Evolutionary conservation across 2,329 filamentous ascomycete genomes (phyloP).

Genomic region (Penicillium expansum): DNA sequence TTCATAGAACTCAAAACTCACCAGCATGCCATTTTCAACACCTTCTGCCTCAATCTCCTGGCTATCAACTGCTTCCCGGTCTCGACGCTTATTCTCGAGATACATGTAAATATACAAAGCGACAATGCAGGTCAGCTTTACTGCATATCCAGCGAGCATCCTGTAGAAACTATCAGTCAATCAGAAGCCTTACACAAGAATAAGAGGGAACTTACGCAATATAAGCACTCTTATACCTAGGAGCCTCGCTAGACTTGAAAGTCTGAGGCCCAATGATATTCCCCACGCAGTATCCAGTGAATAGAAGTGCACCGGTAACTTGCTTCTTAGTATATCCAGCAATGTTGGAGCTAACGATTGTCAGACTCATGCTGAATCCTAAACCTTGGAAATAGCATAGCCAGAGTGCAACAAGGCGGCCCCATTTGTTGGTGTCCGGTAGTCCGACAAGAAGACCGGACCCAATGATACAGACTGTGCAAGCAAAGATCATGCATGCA

Average conservation of each 20-base stretch:
- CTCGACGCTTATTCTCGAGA: slow-evolving; percentile 53
- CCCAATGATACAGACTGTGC: no score
- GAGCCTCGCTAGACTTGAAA: slow-evolving; percentile 50
- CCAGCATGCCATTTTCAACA: slow-evolving; percentile 56
- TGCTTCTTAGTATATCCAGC: slow-evolving; percentile 58
- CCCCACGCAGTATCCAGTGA: slow-evolving; percentile 55
- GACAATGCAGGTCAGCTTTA: slow-evolving; percentile 52
- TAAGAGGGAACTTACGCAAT: slow-evolving; percentile 19
- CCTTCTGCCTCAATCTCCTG: slow-evolving; percentile 51
- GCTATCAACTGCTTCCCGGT: slow-evolving; percentile 43
- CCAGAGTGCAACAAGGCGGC: no score
- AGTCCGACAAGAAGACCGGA: no score
- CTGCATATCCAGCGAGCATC: slow-evolving; percentile 57
- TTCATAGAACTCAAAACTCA: slow-evolving; percentile 9
- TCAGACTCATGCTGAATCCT: slow-evolving; percentile 54
- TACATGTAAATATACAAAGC: slow-evolving; percentile 58
- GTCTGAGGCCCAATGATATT: slow-evolving; percentile 57
- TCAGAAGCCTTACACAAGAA: background rate
- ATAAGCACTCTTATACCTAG: slow-evolving; percentile 45
- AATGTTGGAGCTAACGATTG: slow-evolving; percentile 54
- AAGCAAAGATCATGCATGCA: no score
- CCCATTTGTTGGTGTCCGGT: no score
- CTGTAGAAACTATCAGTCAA: slow-evolving; percentile 27
- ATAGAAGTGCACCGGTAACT: slow-evolving; percentile 50
- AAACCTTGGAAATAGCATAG: slow-evolving; percentile 53